phyloP scores from a whole-genome alignment of 306 rosid species.

The Crataegus laevigata region DNA sequence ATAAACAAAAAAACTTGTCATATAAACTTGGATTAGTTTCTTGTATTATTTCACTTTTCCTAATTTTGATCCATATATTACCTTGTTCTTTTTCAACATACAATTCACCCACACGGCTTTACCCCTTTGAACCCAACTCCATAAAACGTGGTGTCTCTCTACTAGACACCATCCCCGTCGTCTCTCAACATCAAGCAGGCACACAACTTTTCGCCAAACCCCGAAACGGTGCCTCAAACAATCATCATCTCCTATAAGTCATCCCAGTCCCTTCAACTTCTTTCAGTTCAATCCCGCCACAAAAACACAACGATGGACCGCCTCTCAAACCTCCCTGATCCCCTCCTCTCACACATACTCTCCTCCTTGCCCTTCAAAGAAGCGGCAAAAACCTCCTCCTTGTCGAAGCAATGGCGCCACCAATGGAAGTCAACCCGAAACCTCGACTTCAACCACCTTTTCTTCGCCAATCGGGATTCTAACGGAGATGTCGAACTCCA shows the following conservation, averaged over 20 bases:
- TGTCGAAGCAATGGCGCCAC: not conserved
- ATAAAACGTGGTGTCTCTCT: not conserved
- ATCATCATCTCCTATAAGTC: not conserved
- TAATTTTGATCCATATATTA: not conserved
- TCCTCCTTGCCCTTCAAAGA: not conserved
- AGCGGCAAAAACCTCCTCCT: not conserved
- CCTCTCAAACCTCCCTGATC: not conserved
- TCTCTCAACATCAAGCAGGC: not conserved
- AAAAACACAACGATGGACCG: not conserved
- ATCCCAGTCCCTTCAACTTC: not conserved
- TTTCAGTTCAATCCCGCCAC: not conserved
- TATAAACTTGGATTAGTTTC: not conserved
- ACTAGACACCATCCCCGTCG: not conserved
- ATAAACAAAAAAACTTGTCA: not conserved
- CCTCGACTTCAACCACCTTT: not conserved
- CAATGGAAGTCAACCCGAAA: not conserved
- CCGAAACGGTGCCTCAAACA: not conserved
- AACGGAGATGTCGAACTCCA: not conserved
- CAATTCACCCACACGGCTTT: not conserved
- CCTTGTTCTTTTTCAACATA: not conserved
- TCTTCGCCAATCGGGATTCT: not conserved
- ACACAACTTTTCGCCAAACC: not conserved
- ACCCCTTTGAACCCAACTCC: not conserved
- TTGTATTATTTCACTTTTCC: not conserved
- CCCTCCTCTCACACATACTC: not conserved